These are phyloP conservation scores for Xylaria arbuscula DNA, from an alignment of 2,329 filamentous ascomycete species.

Conservation along the genomic window DNA sequence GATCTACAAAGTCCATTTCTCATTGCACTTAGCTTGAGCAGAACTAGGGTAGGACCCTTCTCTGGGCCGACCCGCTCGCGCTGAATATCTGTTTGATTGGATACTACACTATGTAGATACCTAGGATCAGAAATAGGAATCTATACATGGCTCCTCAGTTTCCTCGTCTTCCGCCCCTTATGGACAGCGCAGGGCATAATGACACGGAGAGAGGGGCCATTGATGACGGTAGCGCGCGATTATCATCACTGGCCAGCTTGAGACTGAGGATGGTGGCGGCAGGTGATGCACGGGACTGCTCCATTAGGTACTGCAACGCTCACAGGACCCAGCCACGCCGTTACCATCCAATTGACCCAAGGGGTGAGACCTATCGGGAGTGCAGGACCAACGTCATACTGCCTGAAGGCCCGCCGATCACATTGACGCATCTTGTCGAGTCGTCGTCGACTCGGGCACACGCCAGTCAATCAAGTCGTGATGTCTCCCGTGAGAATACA, in stretches of 20 bases:
- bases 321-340: conserved; percentile 11
- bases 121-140: too few relatives aligned
- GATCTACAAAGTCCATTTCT: not conserved
- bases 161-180: too few relatives aligned
- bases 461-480: conserved; percentile 10
- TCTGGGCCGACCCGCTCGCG: conserved; percentile 16
- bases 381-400: conserved; percentile 34
- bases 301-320: conserved; percentile 7
- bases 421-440: conserved; percentile 20
- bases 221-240: not conserved
- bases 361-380: not conserved
- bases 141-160: not conserved
- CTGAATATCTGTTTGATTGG: not conserved
- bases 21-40: not conserved
- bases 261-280: conserved; percentile 14
- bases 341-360: conserved; percentile 3
- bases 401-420: conserved; percentile 30
- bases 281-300: conserved; percentile 25
- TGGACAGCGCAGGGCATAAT: not conserved
- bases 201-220: not conserved
- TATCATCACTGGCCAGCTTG: conserved; percentile 8
- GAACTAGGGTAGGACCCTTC: conserved; percentile 9
- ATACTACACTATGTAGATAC: not conserved
- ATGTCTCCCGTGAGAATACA: not conserved
- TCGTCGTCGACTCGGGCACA: not conserved